phyloP scores from a whole-genome alignment of 75 land plant genomes.

The Selaginella tamariscina region DNA sequence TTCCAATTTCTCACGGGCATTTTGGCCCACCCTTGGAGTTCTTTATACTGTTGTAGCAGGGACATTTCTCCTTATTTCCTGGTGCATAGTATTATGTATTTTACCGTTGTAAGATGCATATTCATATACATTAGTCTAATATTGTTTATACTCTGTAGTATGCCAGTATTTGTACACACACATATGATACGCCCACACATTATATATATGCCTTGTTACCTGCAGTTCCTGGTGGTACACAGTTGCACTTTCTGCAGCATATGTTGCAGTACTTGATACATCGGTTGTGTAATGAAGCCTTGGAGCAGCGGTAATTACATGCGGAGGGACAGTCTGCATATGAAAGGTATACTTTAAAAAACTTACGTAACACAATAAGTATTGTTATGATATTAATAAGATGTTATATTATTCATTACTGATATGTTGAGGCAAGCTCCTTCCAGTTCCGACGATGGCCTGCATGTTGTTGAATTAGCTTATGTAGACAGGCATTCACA shows the following conservation, averaged over 20 bases:
- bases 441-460: background rate
- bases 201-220: too few relatives aligned
- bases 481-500: background rate
- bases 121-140: too few relatives aligned
- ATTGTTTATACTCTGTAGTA: too few relatives aligned
- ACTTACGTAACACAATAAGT: too few relatives aligned
- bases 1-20: conserved; percentile 4
- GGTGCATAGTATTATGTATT: too few relatives aligned
- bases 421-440: background rate
- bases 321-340: conserved; percentile 4
- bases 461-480: background rate
- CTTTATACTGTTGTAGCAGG: conserved; percentile 11
- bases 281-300: background rate
- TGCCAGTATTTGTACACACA: too few relatives aligned
- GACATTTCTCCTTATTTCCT: conserved; percentile 4
- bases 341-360: background rate
- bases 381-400: background rate
- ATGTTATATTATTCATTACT: background rate
- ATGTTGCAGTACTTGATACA: conserved; percentile 10
- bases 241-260: conserved; percentile 9
- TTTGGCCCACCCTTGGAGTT: conserved; percentile 10
- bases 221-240: conserved; percentile 1
- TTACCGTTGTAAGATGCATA: too few relatives aligned
- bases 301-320: conserved; percentile 11
- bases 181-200: too few relatives aligned